These are phyloP conservation scores for Litsea cubeba DNA, from an alignment of 164 flowering plant genomes.

Conservation along the genomic window DNA sequence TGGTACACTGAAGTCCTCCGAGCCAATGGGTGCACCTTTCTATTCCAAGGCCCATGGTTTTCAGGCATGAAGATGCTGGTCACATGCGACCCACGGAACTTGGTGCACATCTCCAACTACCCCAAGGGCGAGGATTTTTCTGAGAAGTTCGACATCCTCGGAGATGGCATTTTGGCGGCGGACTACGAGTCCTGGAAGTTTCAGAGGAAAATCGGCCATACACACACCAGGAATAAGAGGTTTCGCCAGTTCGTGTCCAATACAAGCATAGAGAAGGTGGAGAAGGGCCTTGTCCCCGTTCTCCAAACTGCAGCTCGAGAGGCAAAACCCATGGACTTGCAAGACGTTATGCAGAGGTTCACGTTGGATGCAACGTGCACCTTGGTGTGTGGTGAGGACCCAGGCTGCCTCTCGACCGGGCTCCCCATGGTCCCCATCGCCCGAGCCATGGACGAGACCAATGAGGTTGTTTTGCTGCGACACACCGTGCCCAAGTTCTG, in stretches of 20 bases:
- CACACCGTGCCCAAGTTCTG: constrained; percentile 26
- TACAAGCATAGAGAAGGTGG: constrained; percentile 2
- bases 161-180: constrained; percentile 6
- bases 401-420: constrained; percentile 21
- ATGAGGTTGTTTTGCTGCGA: constrained; percentile 26
- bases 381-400: constrained; percentile 31
- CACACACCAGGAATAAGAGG: not conserved
- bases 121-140: constrained; percentile 7
- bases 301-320: not conserved
- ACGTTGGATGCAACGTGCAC: constrained; percentile 31
- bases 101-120: constrained; percentile 6
- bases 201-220: constrained; percentile 7
- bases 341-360: constrained; percentile 14
- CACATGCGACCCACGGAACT: constrained; percentile 11
- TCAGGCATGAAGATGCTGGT: not conserved
- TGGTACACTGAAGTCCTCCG: constrained; percentile 1
- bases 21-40: not conserved
- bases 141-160: constrained; percentile 6
- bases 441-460: constrained; percentile 30
- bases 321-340: constrained; percentile 5
- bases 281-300: constrained; percentile 3
- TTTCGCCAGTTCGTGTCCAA: constrained; percentile 2
- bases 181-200: constrained; percentile 6
- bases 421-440: constrained; percentile 20
- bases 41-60: constrained; percentile 3